phyloP scores from a whole-genome alignment of 805 yeast genomes.

The Debaryomyces hansenii region DNA sequence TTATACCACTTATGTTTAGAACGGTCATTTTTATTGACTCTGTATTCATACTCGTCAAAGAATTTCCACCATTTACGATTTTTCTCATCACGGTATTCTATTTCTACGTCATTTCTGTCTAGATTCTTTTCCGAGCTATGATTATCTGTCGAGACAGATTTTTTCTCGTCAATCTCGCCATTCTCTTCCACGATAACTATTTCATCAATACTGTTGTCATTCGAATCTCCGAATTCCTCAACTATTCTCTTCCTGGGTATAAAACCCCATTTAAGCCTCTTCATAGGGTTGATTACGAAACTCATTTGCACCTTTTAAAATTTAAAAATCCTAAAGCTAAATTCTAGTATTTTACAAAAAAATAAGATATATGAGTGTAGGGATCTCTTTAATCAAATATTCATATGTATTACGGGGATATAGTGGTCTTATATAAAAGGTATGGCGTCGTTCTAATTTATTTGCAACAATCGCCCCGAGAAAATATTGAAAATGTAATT shows the following conservation, averaged over 20 bases:
- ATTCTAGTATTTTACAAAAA: too few relatives aligned
- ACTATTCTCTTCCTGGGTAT: slow-evolving; percentile 34
- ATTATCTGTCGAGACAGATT: not conserved
- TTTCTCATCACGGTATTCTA: slow-evolving; percentile 27
- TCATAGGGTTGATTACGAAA: not conserved
- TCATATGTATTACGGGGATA: too few relatives aligned
- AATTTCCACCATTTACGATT: slow-evolving; percentile 24
- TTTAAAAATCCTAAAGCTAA: not conserved
- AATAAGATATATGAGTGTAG: too few relatives aligned
- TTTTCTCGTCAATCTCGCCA: not conserved
- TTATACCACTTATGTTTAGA: slow-evolving; percentile 39
- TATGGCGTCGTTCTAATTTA: not conserved
- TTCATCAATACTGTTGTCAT: slow-evolving; percentile 6
- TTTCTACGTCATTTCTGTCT: not conserved
- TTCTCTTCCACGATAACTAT: not conserved
- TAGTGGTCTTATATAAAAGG: too few relatives aligned
- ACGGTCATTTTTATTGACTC: slow-evolving; percentile 29
- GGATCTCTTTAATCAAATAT: too few relatives aligned
- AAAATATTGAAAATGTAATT: not conserved
- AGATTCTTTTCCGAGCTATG: not conserved
- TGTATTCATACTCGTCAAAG: slow-evolving; percentile 55
- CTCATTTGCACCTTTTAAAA: not conserved
- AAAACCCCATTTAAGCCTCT: slow-evolving; percentile 33
- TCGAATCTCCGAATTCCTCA: slow-evolving; percentile 18
- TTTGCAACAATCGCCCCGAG: not conserved